phyloP scores from a whole-genome alignment of 1,139 yeast genomes.

The Eremothecium coryli region DNA sequence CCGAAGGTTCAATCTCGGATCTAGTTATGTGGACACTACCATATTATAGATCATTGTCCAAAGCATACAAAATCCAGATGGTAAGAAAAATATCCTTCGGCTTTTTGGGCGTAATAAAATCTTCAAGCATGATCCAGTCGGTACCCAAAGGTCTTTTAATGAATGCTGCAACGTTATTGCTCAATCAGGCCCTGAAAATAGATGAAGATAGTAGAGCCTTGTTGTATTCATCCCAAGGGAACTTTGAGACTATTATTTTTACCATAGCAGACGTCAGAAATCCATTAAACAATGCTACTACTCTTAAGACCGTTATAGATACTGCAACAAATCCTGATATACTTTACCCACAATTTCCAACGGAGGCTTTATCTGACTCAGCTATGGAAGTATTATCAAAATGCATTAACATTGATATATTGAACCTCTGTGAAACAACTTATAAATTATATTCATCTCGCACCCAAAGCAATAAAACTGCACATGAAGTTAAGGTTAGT shows the following conservation, averaged over 20 bases:
- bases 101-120: constrained; percentile 25
- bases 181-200: constrained; percentile 25
- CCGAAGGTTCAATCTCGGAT: constrained; percentile 27
- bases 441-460: constrained; percentile 33
- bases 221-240: constrained; percentile 19
- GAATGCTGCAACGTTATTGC: constrained; percentile 28
- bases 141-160: constrained; percentile 29
- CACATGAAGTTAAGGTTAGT: constrained; percentile 15
- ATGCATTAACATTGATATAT: constrained; percentile 48
- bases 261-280: constrained; percentile 39
- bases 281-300: constrained; percentile 31
- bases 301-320: constrained; percentile 34
- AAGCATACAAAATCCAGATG: constrained; percentile 29
- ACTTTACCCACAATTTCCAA: constrained; percentile 28
- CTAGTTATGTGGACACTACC: constrained; percentile 31
- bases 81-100: constrained; percentile 30
- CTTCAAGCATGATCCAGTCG: constrained; percentile 16
- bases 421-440: constrained; percentile 47
- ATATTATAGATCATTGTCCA: constrained; percentile 27
- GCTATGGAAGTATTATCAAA: constrained; percentile 39
- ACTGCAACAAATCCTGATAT: constrained; percentile 30
- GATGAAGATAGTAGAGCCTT: constrained; percentile 24
- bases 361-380: constrained; percentile 28
- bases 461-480: constrained; percentile 27
- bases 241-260: constrained; percentile 34